A percentile compares a stretch with the other conserved stretches of the same genome.
phyloP scores from a whole-genome alignment of 768 basidiomycete species.

The Termitomyces eurrhizus region DNA sequence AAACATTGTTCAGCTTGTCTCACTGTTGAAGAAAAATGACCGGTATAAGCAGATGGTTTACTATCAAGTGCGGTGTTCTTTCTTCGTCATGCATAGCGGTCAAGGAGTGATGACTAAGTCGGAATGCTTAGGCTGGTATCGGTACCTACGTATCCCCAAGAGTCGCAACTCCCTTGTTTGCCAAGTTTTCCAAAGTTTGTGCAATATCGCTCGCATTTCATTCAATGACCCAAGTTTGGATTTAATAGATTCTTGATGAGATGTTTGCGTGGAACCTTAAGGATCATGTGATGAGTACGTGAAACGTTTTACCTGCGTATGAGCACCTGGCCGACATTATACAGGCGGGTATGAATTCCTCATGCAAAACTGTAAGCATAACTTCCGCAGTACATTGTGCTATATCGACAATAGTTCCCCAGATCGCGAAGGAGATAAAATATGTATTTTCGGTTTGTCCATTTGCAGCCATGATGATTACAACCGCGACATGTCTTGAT shows the following conservation, averaged over 20 bases:
- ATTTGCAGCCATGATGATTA: not conserved
- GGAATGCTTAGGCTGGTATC: conserved; percentile 38
- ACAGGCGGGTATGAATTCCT: conserved; percentile 54
- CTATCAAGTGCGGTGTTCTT: conserved; percentile 38
- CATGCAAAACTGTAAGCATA: conserved; percentile 48
- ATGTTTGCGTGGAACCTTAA: conserved; percentile 48
- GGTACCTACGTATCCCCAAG: conserved; percentile 45
- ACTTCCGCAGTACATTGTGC: not conserved
- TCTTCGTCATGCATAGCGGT: not conserved
- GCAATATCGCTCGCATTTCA: no score
- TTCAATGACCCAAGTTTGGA: not conserved
- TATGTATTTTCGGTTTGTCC: conserved; percentile 54
- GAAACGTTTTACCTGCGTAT: not conserved
- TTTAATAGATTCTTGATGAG: conserved; percentile 38
- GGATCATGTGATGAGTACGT: conserved; percentile 45
- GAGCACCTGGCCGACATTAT: not conserved
- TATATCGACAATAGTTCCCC: not conserved
- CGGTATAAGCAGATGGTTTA: conserved; percentile 51
- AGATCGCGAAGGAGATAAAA: conserved; percentile 51
- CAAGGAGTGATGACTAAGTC: not conserved
- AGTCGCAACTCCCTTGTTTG: conserved; percentile 30
- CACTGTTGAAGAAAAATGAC: conserved; percentile 50
- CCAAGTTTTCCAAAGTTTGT: conserved; percentile 36
- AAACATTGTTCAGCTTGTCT: conserved; percentile 49
- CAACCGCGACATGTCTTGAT: not conserved